Base-by-base conservation (phyloP, 2,329 filamentous ascomycete genomes). In the Thelonectria olida region DNA sequence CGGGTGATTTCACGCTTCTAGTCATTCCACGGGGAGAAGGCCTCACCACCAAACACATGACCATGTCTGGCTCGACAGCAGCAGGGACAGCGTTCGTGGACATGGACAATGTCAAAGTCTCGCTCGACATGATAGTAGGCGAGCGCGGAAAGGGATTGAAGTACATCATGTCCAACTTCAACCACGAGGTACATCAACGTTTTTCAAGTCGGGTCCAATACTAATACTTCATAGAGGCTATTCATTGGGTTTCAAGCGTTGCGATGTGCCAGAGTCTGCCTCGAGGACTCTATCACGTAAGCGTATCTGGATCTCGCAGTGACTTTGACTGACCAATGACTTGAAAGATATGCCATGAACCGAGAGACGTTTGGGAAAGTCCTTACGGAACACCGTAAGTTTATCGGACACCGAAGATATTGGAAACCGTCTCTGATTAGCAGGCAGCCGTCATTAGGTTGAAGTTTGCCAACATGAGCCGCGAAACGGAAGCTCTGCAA, bases 161-260 rank as follows among this genome's bases (percentile, higher is more conserved):
- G 60, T 91, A 91, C 71, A 85, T 91, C 70, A 92, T 91, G 89
- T 89, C 86, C 54, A 92, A 93, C 77, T 93, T 93, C 84, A 93
- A 93, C 78, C 90, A 93, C 74, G 91, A 93, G 75, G 31, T 34
- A 34, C 4, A 13, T 15, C 9, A 10, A 12, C 5, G 2, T 34
- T 34, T 10, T 34, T 4, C 31, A 15, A 13, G 31, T 15, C 4
- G 5, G 15, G 15, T 10, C 6, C 31, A 25, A 2, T 17, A 7
- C 49, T 54, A 7, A 59, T n/a, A 15, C 2, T 2, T 2, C 20
- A 15, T 23, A 54, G 56, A 48, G 56, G 13, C 56, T 59, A 5
- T 59, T 59, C 27, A 34, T 59, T 6, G 48, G 49, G 5, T 54
- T 59, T 9, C 56, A 59, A 22, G 56, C 56, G 12, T 31, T 54